Evolutionary conservation across 768 basidiomycete species (phyloP).

Genomic region (Gymnopilus dilepis): DNA sequence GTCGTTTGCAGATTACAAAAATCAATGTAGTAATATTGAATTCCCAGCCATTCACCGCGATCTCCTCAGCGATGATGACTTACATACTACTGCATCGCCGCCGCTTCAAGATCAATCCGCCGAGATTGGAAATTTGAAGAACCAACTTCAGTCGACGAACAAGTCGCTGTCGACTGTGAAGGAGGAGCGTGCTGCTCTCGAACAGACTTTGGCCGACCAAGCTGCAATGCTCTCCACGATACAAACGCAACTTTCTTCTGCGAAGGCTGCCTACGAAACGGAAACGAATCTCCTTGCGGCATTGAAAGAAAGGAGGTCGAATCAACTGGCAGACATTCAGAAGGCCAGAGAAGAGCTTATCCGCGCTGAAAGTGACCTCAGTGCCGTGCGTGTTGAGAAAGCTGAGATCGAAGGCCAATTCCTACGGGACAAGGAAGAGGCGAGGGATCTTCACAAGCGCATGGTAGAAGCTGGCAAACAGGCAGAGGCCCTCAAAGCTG

Average conservation of each 20-base stretch:
- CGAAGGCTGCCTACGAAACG: conserved; percentile 85
- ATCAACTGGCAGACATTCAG: conserved; percentile 75
- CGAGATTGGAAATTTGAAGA: conserved; percentile 87
- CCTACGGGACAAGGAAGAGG: conserved; percentile 93
- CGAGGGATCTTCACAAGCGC: conserved; percentile 80
- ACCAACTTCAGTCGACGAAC: conserved; percentile 83
- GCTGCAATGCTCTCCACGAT: conserved; percentile 78
- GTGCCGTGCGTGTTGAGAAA: conserved; percentile 87
- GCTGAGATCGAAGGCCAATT: conserved; percentile 87
- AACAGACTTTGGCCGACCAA: conserved; percentile 68
- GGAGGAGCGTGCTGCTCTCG: conserved; percentile 67
- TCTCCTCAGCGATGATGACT: conserved; percentile 80
- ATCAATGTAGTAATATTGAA: not conserved
- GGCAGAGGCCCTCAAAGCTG: conserved; percentile 68
- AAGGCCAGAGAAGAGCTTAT: conserved; percentile 82
- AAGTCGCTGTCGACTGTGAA: conserved; percentile 70
- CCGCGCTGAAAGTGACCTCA: conserved; percentile 88
- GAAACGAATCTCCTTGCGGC: conserved; percentile 74
- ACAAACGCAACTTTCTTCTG: conserved; percentile 82
- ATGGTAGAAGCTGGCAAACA: conserved; percentile 84
- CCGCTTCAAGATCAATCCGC: conserved; percentile 75
- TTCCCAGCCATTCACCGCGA: conserved; percentile 41
- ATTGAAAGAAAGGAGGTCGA: conserved; percentile 69
- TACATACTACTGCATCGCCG: conserved; percentile 49
- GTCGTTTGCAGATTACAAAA: not conserved